A percentile compares a stretch with the other conserved stretches of the same genome.
phyloP scores from a whole-genome alignment of 1,139 yeast genomes.

The Debaryomycetaceae sp. region DNA sequence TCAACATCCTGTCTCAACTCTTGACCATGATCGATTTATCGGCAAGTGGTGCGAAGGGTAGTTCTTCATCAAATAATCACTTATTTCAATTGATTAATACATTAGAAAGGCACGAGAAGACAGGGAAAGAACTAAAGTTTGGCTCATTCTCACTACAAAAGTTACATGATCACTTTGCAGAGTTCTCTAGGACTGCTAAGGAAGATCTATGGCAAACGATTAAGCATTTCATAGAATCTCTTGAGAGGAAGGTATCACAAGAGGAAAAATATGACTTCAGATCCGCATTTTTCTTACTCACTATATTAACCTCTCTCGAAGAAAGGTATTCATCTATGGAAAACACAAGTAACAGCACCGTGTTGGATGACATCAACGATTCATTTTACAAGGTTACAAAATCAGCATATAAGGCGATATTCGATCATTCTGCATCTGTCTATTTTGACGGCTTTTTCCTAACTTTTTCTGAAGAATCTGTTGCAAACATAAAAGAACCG shows the following conservation, averaged over 20 bases:
- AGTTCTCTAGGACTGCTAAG: constrained; percentile 8
- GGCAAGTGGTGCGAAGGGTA: constrained; percentile 1
- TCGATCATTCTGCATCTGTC: constrained; percentile 8
- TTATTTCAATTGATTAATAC: not conserved
- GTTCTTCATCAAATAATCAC: not conserved
- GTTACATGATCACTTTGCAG: constrained; percentile 7
- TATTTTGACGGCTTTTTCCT: constrained; percentile 13
- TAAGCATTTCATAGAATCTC: constrained; percentile 3
- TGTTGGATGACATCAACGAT: not conserved
- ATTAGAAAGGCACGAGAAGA: not conserved
- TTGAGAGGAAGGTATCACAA: not conserved
- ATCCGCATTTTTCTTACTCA: constrained; percentile 11
- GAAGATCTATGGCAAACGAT: constrained; percentile 12
- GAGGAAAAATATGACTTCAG: constrained; percentile 3
- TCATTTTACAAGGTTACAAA: constrained; percentile 3
- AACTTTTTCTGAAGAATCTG: not conserved
- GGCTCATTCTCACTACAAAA: constrained; percentile 10
- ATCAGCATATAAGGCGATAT: constrained; percentile 7
- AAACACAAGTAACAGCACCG: not conserved
- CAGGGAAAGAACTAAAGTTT: constrained; percentile 7
- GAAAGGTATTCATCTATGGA: constrained; percentile 3
- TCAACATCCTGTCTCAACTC: constrained; percentile 14
- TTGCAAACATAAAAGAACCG: not conserved
- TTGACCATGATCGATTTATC: constrained; percentile 7
- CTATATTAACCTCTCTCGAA: constrained; percentile 9